Conservation (phyloP, 257 asterid genomes). For the Petunia axillaris region DNA sequence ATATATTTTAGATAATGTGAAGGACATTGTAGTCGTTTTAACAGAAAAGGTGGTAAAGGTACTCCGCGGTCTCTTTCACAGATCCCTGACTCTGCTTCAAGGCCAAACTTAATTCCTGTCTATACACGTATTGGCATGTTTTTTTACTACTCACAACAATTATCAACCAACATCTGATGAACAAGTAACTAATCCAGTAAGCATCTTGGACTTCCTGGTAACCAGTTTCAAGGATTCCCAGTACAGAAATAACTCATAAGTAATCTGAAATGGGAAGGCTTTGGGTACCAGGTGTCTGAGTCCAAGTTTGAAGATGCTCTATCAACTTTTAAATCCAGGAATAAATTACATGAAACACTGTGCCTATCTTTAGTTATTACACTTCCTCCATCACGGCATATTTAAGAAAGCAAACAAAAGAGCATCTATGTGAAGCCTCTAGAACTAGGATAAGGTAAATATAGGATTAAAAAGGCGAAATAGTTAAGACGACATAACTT, state of each 20-base stretch:
- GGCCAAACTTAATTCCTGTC: not conserved
- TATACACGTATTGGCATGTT: conserved; percentile 2
- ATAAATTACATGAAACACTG: conserved; percentile 16
- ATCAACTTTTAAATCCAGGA: conserved; percentile 1
- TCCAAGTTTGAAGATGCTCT: not conserved
- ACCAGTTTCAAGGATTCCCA: not conserved
- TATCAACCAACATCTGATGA: not conserved
- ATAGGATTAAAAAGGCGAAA: not conserved
- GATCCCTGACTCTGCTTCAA: not conserved
- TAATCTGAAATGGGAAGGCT: not conserved
- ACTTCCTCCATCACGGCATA: conserved; percentile 3
- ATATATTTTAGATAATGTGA: too few relatives aligned
- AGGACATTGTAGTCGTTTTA: too few relatives aligned
- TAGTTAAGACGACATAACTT: not conserved
- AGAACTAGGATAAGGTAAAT: not conserved
- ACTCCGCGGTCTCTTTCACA: not conserved
- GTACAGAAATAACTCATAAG: conserved; percentile 9
- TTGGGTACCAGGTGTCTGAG: not conserved
- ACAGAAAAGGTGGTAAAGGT: not conserved
- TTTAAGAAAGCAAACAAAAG: not conserved
- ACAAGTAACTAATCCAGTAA: not conserved
- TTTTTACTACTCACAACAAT: conserved; percentile 13
- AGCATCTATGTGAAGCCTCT: not conserved
- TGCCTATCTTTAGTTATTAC: not conserved
- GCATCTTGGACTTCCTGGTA: not conserved